Conservation (phyloP, 2,329 filamentous ascomycete species). For the Lasiodiplodia hormozganensis region DNA sequence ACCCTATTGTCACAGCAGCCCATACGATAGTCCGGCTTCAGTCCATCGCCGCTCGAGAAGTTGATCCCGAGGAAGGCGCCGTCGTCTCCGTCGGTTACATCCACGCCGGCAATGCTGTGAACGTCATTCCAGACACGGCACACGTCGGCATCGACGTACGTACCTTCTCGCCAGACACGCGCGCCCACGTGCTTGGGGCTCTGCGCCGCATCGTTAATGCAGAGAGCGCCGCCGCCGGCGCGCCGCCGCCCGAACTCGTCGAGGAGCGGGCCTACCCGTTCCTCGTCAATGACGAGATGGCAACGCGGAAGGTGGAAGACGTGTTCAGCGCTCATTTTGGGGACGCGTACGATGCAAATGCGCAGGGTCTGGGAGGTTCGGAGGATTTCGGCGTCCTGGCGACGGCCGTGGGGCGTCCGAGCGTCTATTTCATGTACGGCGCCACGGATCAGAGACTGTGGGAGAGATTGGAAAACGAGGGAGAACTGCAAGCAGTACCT, state of each 20-base stretch:
- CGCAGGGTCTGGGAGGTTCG: conserved; percentile 53
- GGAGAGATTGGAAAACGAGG: conserved; percentile 52
- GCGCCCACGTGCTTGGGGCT: conserved; percentile 55
- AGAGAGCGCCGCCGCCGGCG: conserved; percentile 60
- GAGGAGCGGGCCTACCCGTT: conserved; percentile 54
- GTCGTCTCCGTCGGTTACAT: conserved; percentile 66
- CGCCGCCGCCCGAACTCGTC: conserved; percentile 54
- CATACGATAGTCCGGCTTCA: conserved; percentile 64
- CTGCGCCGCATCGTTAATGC: conserved; percentile 62
- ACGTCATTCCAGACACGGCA: conserved; percentile 64
- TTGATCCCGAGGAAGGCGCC: conserved; percentile 60
- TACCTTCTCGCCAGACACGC: conserved; percentile 53
- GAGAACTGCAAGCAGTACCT: conserved; percentile 56
- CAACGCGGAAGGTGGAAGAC: conserved; percentile 52
- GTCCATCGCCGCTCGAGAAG: conserved; percentile 63
- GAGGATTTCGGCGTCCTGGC: conserved; percentile 68
- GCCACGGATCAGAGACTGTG: conserved; percentile 58
- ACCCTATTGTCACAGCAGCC: conserved; percentile 65
- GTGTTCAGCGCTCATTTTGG: conserved; percentile 57
- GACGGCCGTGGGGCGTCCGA: conserved; percentile 56
- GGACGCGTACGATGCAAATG: conserved; percentile 46
- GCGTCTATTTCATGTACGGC: conserved; percentile 64
- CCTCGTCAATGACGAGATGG: conserved; percentile 58
- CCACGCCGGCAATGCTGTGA: conserved; percentile 65
- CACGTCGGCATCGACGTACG: conserved; percentile 63